Evolutionary conservation across 805 yeast species (phyloP), one percentile per base, ranked within the genome.

Genomic region (Schizosaccharomyces japonicus): DNA sequence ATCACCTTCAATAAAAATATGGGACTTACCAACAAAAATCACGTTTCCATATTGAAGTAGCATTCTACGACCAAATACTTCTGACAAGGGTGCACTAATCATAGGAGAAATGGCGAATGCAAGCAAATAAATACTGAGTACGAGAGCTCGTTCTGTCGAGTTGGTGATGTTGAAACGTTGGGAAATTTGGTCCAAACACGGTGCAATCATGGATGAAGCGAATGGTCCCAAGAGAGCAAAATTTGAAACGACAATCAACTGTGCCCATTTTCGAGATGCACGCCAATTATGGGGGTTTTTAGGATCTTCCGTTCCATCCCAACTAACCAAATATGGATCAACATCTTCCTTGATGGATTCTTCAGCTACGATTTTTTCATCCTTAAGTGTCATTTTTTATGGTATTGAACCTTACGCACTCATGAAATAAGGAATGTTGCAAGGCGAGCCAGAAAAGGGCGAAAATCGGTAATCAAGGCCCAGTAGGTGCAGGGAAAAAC

Each of bases 101-200:
- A 83, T 64, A 1, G 94, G 94, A 32, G 94, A 94, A 23, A 82
- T 67, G 26, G 83, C 69, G 58, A 82, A 84, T 5, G 94, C 95
- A n/a, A 74, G 63, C 33, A 76, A 67, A 61, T 69, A 75, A 31
- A 75, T 63, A 0, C 78, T 68, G 10, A 75, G 71, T 3, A 71
- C 68, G 50, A 74, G 58, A 1, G 73, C 63, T 23, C 23, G 17
- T 32, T 64, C 54, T 4, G 72, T 63, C 6, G 63, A 60, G 0
- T 60, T 59, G n/a, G 68, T 60, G 3, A 68, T 65, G 15, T 58
- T 51, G 53, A 73, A 72, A 33, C 72, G 68, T 21, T 58, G 59
- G 55, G 63, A 65, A 26, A 75, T 56, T 13, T 62, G 58, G n/a
- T 57, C 61, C 28, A 66, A 59, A 23, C 72, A 70, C 0, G 78